Evolutionary conservation across 441 rosid species (phyloP), one percentile per base, ranked within the genome.

Genomic region (Adansonia grandidieri): DNA sequence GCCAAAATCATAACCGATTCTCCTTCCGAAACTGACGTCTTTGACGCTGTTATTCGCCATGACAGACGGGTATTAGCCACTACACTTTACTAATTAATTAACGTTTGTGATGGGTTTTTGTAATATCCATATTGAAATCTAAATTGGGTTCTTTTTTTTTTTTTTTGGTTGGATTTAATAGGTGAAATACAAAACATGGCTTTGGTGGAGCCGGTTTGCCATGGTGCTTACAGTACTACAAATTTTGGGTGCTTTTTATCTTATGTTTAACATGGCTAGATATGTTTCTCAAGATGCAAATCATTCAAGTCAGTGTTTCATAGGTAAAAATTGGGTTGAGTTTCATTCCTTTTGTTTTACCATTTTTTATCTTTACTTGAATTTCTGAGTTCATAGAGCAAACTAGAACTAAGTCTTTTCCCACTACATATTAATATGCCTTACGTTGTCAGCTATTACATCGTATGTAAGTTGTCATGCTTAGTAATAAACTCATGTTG

Each of bases 141-240:
- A 45, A 74, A 68, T 17, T 61, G 69, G 56, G n/a, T 17, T 44
- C 1, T 66, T 65, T 44, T 66, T 7, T 7, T 45, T 14, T 17
- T 67, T 51, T 53, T 54, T 17, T 67, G 72, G 63, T 78, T 15
- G 47, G 72, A 32, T 47, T 80, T 79, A 56, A 78, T 92, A 95
- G 97, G 74, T 86, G 63, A 90, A 88, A 85, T 95, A 95, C 85
- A 89, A 84, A 85, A 85, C 85, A 28, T 95, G 97, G 99, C 89
- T 91, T 57, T 79, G 95, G 89, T 93, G 98, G 96, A 85, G 90
- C 65, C 85, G 97, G 17, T 86, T 90, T 48, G 86, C 90, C 4
- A 81, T 85, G 81, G 81, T 86, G 81, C 80, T 95, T 75, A 86
- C 96, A 32, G 64, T 88, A 51, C 75, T 92, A 86, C 99, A 95